phyloP scores from a whole-genome alignment of 2,329 filamentous ascomycete species.

The Pestalotiopsis sp. region DNA sequence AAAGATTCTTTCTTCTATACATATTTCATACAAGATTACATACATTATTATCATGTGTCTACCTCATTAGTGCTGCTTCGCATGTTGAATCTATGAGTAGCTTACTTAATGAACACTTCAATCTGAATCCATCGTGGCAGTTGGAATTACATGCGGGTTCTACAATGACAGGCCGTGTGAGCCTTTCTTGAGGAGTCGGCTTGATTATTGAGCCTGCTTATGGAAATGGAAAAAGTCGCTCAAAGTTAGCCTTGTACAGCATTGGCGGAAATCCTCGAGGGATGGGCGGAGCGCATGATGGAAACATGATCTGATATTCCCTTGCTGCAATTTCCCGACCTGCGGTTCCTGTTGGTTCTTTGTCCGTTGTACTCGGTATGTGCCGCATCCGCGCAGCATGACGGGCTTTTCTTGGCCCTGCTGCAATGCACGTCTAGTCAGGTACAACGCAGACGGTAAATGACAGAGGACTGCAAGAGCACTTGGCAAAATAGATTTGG shows the following conservation, averaged over 20 bases:
- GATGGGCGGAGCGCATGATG: not conserved
- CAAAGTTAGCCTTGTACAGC: not conserved
- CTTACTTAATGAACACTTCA: too few species aligned
- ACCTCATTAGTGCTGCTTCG: not conserved
- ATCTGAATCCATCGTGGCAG: too few species aligned
- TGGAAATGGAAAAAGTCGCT: not conserved
- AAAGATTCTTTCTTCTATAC: not conserved
- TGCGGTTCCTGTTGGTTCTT: not conserved
- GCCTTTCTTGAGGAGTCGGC: too few species aligned
- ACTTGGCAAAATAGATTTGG: too few species aligned
- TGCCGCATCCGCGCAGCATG: not conserved
- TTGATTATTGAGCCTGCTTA: not conserved
- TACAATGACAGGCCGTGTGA: too few species aligned
- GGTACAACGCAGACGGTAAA: too few species aligned
- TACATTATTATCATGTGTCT: not conserved
- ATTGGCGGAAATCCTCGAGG: not conserved
- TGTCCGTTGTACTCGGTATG: not conserved
- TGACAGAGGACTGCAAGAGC: too few species aligned
- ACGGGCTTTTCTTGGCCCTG: not conserved
- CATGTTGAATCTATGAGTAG: not conserved
- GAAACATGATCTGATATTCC: not conserved
- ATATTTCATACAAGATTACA: not conserved
- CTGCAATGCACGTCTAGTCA: not conserved
- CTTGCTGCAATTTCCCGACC: not conserved
- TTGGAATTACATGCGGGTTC: too few species aligned